Percentiles rank a stretch among this genome's conserved stretches.
phyloP scores from a whole-genome alignment of 805 yeast species.

The Myxozyma vanderwaltii region DNA sequence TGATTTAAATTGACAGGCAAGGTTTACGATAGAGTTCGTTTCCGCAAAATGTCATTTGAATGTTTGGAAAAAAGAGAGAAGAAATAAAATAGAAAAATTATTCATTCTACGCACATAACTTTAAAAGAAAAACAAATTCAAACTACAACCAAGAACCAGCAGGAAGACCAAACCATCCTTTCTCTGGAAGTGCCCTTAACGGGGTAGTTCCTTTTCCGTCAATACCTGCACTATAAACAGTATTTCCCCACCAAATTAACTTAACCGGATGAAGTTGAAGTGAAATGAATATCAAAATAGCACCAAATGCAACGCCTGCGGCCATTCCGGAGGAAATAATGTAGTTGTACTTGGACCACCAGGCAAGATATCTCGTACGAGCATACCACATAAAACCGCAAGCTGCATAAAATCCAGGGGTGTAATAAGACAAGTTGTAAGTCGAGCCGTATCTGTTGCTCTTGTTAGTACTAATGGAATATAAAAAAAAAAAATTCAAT shows the following conservation, averaged over 20 bases:
- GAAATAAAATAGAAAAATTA: too few species aligned
- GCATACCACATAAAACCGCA: slow-evolving; percentile 12
- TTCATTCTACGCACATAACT: too few species aligned
- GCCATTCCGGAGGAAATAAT: slow-evolving; percentile 65
- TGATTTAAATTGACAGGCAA: too few species aligned
- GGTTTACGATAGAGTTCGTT: too few species aligned
- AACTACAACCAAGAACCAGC: slow-evolving; percentile 12
- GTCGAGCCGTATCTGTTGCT: slow-evolving; percentile 42
- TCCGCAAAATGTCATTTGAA: too few species aligned
- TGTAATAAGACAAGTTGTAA: slow-evolving; percentile 20
- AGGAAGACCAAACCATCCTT: slow-evolving; percentile 40
- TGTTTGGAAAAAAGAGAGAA: too few species aligned
- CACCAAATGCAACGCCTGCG: slow-evolving; percentile 67
- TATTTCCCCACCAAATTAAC: slow-evolving; percentile 68
- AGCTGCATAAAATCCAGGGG: slow-evolving; percentile 18
- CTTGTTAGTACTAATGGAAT: slow-evolving; percentile 9
- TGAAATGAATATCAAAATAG: slow-evolving; percentile 57
- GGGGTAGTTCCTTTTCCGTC: slow-evolving; percentile 23
- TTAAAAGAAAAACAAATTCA: neutral
- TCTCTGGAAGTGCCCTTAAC: slow-evolving; percentile 5
- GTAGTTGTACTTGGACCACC: slow-evolving; percentile 45
- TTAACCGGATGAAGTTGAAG: slow-evolving; percentile 47
- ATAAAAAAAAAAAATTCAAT: neutral
- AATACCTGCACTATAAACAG: slow-evolving; percentile 15
- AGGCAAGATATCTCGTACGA: slow-evolving; percentile 19